Base-by-base conservation (phyloP, 2,329 filamentous ascomycete genomes). In the Plectosphaerella sp. region DNA sequence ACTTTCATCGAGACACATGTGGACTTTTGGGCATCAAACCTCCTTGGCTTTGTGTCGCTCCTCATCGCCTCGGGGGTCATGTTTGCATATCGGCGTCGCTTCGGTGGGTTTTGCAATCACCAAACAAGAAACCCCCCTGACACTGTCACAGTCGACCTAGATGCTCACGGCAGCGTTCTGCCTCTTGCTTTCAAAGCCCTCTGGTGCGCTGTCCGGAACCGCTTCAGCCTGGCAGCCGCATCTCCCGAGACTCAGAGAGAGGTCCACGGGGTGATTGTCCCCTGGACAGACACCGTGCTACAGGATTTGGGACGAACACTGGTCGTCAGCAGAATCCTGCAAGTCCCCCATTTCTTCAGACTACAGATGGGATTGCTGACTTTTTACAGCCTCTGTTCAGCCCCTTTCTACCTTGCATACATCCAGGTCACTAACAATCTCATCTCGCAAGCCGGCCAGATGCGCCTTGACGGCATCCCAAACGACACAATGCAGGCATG, bases 221-320 rank as follows among this genome's bases (percentile, higher is more conserved):
- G 57, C 14, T 61, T 61, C 54, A 52, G 52, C 14, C 47, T 65
- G 35, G 72, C 86, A 45, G 79, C 76, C 1, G 72, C 83, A 51
- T 84, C 84, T 65, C 80, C 80, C 16, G 75, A 72, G 14, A 79
- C 76, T 69, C 80, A 83, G 56, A 72, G 69, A 11, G 72, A 69
- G 37, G 65, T 73, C 39, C 67, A 69, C 43, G 66, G 68, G n/a
- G 62, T 54, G 45, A 62, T 67, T 3, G 67, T 77, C 18, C 68
- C 72, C 1, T 87, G 84, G 84, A 75, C 82, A 47, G 82, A 86
- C 60, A 70, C 72, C 54, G 86, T 87, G 59, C 69, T 87, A 42
- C 80, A 84, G 20, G 84, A 87, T 61, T 65, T 87, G 52, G 81
- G 80, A 64, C 79, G 79, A 72, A 53, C 84, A 77, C 7, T 87